Evolutionary conservation across 2,329 filamentous ascomycete genomes (phyloP).

Genomic region (Fusarium sp.): DNA sequence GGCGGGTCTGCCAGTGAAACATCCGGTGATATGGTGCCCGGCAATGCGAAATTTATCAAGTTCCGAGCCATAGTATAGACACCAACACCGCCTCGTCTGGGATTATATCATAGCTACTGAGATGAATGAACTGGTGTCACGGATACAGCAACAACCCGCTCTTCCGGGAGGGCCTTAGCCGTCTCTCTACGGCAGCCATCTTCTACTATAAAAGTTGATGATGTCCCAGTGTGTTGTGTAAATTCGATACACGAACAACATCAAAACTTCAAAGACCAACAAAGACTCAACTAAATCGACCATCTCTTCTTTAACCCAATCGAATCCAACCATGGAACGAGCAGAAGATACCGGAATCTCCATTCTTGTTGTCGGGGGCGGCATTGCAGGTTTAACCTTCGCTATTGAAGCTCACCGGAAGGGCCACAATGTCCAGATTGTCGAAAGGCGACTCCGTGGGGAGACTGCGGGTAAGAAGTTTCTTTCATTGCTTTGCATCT

Average conservation of each 20-base stretch:
- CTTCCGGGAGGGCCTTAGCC: not conserved
- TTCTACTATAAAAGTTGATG: not conserved
- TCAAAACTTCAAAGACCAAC: not conserved
- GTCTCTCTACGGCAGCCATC: not conserved
- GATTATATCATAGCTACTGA: not conserved
- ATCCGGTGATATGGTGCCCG: too few species aligned
- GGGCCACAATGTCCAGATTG: constrained; percentile 2
- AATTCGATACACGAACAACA: not conserved
- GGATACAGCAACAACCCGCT: not conserved
- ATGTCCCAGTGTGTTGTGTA: not conserved
- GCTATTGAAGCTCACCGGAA: constrained; percentile 26
- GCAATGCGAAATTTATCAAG: not conserved
- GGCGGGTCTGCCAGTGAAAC: not conserved
- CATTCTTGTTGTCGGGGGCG: not conserved
- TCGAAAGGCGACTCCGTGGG: not conserved
- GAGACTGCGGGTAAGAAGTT: not conserved
- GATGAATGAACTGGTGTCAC: not conserved
- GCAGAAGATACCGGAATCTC: not conserved
- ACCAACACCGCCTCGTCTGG: not conserved
- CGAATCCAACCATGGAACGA: not conserved
- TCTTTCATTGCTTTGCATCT: not conserved
- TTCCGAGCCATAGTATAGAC: not conserved
- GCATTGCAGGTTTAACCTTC: constrained; percentile 8
- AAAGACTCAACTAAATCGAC: not conserved
- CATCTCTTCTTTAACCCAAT: not conserved